Conservation (phyloP, 2,329 filamentous ascomycete genomes). For the Microcyclospora tardicrescens region DNA sequence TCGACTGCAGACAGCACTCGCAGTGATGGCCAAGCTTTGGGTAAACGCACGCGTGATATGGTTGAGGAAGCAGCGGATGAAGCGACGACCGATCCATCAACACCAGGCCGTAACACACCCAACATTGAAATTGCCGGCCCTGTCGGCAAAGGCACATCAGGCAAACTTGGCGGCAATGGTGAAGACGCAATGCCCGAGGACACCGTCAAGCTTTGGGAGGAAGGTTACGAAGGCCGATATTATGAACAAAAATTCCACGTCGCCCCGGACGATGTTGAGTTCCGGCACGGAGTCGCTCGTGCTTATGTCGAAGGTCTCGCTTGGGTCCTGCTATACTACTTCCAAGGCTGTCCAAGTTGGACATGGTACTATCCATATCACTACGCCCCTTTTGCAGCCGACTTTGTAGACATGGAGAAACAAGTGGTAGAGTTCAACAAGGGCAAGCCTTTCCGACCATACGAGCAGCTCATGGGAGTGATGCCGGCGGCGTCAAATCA, state of each 20-base stretch:
- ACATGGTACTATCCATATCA: conserved; percentile 99
- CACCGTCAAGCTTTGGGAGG: conserved; percentile 83
- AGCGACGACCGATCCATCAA: conserved; percentile 24
- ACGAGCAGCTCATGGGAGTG: conserved; percentile 97
- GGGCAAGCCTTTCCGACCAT: conserved; percentile 75
- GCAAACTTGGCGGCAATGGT: conserved; percentile 28
- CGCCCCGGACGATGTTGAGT: conserved; percentile 65
- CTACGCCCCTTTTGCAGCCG: conserved; percentile 92
- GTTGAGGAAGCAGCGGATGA: conserved; percentile 45
- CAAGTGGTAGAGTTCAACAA: conserved; percentile 39
- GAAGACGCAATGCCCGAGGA: conserved; percentile 58
- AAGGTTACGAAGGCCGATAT: conserved; percentile 88
- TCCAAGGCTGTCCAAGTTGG: conserved; percentile 96
- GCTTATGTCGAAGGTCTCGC: conserved; percentile 90
- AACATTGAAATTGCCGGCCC: conserved; percentile 21
- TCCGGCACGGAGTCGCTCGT: conserved; percentile 75
- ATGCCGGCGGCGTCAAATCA: conserved; percentile 87
- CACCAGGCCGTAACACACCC: conserved; percentile 48
- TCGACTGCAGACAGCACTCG: conserved; percentile 12
- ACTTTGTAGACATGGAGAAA: conserved; percentile 62
- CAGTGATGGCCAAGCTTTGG: conserved; percentile 33
- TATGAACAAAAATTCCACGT: conserved; percentile 94
- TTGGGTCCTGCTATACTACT: conserved; percentile 95
- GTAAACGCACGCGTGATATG: conserved; percentile 66
- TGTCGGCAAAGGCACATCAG: conserved; percentile 13